These are phyloP conservation scores for Pleurotus sapidus DNA, from an alignment of 768 basidiomycete species.

Conservation along the genomic window DNA sequence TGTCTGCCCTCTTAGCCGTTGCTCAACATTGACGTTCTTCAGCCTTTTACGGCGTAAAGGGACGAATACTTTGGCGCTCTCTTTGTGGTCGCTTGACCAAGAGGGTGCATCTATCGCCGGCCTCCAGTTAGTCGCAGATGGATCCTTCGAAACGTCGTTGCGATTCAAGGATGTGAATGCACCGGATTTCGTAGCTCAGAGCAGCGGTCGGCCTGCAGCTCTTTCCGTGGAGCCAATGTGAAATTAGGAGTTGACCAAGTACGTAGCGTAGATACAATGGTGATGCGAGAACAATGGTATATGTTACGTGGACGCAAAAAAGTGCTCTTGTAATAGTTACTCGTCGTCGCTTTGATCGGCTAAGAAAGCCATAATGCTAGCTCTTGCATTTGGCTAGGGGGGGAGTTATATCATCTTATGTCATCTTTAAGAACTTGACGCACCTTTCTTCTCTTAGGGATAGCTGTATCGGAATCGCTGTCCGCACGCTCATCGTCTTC, in stretches of 20 bases:
- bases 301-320: background rate
- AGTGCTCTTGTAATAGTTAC: constrained; percentile 13
- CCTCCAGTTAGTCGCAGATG: constrained; percentile 41
- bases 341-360: constrained; percentile 69
- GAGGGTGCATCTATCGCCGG: constrained; percentile 39
- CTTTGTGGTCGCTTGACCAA: constrained; percentile 47
- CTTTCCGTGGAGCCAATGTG: constrained; percentile 30
- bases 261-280: too few relatives aligned
- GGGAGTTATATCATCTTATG: too few relatives aligned
- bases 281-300: too few relatives aligned
- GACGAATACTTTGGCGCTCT: constrained; percentile 43
- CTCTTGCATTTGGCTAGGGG: constrained; percentile 40
- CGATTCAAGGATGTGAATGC: constrained; percentile 30
- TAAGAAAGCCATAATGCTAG: constrained; percentile 71
- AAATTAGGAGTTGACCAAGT: background rate
- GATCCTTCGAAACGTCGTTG: constrained; percentile 38
- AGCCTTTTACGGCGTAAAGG: constrained; percentile 42
- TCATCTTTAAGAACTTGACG: constrained; percentile 1
- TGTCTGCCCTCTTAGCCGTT: background rate
- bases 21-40: background rate
- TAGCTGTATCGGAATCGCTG: constrained; percentile 25
- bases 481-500: constrained; percentile 21
- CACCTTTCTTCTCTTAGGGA: constrained; percentile 43
- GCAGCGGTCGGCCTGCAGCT: constrained; percentile 24
- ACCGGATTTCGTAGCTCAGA: constrained; percentile 38